These are phyloP conservation scores for Daldinia concentrica DNA, from an alignment of 495 filamentous ascomycete genomes.

Conservation along the genomic window DNA sequence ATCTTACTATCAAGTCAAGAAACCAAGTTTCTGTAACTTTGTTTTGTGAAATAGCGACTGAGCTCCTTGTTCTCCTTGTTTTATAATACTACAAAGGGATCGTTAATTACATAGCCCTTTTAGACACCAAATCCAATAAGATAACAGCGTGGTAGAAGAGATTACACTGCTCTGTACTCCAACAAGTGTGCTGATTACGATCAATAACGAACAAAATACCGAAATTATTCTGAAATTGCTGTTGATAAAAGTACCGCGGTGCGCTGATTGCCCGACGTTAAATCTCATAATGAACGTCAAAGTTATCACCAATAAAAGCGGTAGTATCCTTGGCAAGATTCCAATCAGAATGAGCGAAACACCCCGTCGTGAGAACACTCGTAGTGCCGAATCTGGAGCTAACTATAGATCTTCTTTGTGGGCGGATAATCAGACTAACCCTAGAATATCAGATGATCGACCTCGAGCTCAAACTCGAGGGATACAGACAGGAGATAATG, in stretches of 20 bases:
- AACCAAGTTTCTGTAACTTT: neutral
- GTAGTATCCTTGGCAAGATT: conserved; percentile 35
- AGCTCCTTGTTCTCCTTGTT: neutral
- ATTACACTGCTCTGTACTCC: neutral
- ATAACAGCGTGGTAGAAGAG: neutral
- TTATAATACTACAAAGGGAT: neutral
- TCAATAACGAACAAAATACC: neutral
- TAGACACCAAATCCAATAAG: neutral
- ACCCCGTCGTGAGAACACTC: neutral
- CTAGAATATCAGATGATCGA: neutral
- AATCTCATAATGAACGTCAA: conserved; percentile 19
- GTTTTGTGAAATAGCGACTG: neutral
- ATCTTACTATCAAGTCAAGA: neutral
- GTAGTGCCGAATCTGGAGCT: neutral
- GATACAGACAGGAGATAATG: neutral
- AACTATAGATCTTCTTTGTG: neutral
- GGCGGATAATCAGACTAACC: neutral
- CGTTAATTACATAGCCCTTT: neutral
- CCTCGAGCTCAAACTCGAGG: neutral
- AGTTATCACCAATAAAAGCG: conserved; percentile 18
- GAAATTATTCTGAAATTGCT: neutral
- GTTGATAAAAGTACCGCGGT: neutral
- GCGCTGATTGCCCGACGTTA: neutral
- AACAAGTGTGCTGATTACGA: neutral
- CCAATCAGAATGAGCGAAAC: conserved; percentile 16